Evolutionary conservation across 805 yeast species (phyloP), one percentile per base, ranked within the genome.

Genomic region (Sungouiella thailandica): DNA sequence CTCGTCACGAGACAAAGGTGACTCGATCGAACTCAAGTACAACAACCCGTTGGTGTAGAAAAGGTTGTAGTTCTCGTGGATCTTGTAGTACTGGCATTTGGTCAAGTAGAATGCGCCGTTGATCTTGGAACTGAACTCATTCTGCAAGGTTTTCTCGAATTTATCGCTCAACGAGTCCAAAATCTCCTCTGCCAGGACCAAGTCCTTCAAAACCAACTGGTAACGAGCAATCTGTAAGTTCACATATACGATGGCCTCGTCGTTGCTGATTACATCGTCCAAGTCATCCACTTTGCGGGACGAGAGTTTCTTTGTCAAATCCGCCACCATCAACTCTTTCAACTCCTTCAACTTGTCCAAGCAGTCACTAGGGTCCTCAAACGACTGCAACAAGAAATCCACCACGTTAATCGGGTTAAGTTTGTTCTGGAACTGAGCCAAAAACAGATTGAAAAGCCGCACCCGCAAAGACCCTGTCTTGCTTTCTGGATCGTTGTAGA

Each of bases 41-140:
- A 90, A 64, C 55, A 93, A 68, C 14, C 88, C 80, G 49, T 83
- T 87, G 49, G 81, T 76, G 60, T 93, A 93, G 62, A 76, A 90
- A 23, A 70, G 65, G 46, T 87, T 85, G 64, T 80, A 88, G 59
- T 93, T 95, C 18, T 78, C 76, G 50, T 80, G 78, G 40, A 74
- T 58, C 60, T 86, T 81, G 69, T 75, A 78, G 53, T 79, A 77
- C 52, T 83, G 83, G 35, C 96, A 78, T 49, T 76, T 80, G 15
- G 90, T 80, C 42, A 82, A 76, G 58, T 86, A 90, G 58, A 71
- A 90, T 19, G 95, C 84, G 17, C 95, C 87, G 47, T 80, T 80
- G 44, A 93, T 77, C 48, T 77, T 75, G n/a, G 68, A 47, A 40
- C 50, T 54, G 44, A 57, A 61, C 17, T 60, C 60, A 34, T 54